phyloP scores from a whole-genome alignment of 2,329 filamentous ascomycete genomes.

The Fusarium sp. region DNA sequence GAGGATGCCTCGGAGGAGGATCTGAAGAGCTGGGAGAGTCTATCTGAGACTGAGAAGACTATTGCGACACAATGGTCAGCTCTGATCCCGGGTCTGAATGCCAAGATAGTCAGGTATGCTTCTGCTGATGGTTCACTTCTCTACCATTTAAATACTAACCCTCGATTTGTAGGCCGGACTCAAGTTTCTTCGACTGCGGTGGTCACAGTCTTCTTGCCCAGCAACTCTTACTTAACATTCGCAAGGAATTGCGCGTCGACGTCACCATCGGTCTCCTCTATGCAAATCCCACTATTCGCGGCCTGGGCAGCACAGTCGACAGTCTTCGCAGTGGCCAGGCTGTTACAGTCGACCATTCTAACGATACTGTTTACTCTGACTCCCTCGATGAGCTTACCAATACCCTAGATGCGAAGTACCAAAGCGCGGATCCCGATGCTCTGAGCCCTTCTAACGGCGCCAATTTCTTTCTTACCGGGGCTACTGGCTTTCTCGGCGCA shows the following conservation, averaged over 20 bases:
- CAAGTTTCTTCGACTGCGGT: constrained; percentile 54
- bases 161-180: background rate
- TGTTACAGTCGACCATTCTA: background rate
- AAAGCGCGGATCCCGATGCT: constrained; percentile 52
- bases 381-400: constrained; percentile 64
- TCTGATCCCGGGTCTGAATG: constrained; percentile 73
- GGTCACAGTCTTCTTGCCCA: constrained; percentile 68
- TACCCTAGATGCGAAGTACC: constrained; percentile 59
- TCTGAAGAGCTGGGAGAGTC: constrained; percentile 64
- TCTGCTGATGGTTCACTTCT: background rate
- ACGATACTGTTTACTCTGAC: background rate
- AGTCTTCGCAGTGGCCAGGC: background rate
- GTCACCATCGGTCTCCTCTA: constrained; percentile 51
- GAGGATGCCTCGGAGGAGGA: constrained; percentile 52
- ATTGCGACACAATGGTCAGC: constrained; percentile 74
- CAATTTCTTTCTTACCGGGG: constrained; percentile 80
- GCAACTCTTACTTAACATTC: constrained; percentile 75
- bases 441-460: constrained; percentile 7
- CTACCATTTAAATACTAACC: background rate
- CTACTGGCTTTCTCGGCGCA: constrained; percentile 81
- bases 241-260: constrained; percentile 47
- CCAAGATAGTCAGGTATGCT: constrained; percentile 58
- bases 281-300: background rate
- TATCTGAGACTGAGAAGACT: constrained; percentile 55
- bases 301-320: constrained; percentile 38